Percentiles rank a stretch among this genome's conserved stretches.
These are phyloP conservation scores for Ceriops zippeliana DNA, from an alignment of 345 rosid genomes.

Conservation along the genomic window DNA sequence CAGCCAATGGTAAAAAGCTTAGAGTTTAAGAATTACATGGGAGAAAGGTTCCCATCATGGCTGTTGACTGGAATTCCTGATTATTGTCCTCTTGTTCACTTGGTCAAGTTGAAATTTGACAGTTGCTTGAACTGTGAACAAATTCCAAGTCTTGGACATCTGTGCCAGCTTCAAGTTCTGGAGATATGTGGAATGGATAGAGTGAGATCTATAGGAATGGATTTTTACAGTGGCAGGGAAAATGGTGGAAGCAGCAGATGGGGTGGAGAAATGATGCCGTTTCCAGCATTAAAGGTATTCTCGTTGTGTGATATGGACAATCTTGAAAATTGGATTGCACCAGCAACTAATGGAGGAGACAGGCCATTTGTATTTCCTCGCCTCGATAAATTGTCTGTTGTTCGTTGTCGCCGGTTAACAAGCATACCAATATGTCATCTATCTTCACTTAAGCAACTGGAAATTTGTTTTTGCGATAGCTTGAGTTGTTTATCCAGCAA, in stretches of 20 bases:
- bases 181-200: background rate
- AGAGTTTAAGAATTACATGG: slow-evolving; percentile 10
- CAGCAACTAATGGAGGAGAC: background rate
- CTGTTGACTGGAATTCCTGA: slow-evolving; percentile 4
- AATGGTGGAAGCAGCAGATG: background rate
- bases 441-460: background rate
- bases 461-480: background rate
- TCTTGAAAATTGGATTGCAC: slow-evolving; percentile 7
- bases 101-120: background rate
- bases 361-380: slow-evolving; percentile 3
- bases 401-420: background rate
- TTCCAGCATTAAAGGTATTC: slow-evolving; percentile 15
- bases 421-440: background rate
- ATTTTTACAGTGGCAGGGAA: background rate
- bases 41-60: background rate
- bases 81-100: background rate
- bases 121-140: background rate
- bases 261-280: background rate
- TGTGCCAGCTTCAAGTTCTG: slow-evolving; percentile 3
- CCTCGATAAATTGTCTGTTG: slow-evolving; percentile 10
- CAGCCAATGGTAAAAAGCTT: slow-evolving; percentile 4
- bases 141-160: slow-evolving; percentile 11
- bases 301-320: background rate
- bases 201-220: background rate
- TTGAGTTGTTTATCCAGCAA: background rate